Evolutionary conservation across 257 asterid genomes (phyloP).

Genomic region (Nicotiana benthamiana): DNA sequence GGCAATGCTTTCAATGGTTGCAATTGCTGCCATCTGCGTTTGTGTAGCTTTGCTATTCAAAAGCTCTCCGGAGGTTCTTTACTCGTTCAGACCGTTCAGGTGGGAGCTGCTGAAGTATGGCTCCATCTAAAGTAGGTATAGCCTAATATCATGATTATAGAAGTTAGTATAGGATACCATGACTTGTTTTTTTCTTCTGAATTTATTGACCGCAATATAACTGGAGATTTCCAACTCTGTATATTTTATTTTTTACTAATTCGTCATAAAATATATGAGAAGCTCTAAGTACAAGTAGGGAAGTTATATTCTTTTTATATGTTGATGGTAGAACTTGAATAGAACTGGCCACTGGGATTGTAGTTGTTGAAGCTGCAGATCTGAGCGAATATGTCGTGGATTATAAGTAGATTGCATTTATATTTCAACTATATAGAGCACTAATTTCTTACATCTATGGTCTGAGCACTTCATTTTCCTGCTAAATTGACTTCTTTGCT

Average conservation of each 20-base stretch:
- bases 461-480: background rate
- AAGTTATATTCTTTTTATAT: background rate
- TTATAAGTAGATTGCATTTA: background rate
- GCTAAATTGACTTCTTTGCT: background rate
- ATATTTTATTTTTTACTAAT: background rate
- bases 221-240: conserved; percentile 1
- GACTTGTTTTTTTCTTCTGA: background rate
- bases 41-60: conserved; percentile 44
- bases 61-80: conserved; percentile 38
- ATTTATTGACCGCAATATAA: background rate
- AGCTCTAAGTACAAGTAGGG: background rate
- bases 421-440: background rate
- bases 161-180: background rate
- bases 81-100: conserved; percentile 35
- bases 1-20: conserved; percentile 46
- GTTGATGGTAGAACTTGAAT: background rate
- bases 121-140: conserved; percentile 22
- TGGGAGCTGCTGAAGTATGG: conserved; percentile 45
- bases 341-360: background rate
- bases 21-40: conserved; percentile 38
- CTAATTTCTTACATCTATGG: background rate
- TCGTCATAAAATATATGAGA: background rate
- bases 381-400: background rate
- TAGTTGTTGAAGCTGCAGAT: background rate
- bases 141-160: background rate